phyloP scores from a whole-genome alignment of 352 stramenopile genomes.

The Peronosclerospora sorghi region DNA sequence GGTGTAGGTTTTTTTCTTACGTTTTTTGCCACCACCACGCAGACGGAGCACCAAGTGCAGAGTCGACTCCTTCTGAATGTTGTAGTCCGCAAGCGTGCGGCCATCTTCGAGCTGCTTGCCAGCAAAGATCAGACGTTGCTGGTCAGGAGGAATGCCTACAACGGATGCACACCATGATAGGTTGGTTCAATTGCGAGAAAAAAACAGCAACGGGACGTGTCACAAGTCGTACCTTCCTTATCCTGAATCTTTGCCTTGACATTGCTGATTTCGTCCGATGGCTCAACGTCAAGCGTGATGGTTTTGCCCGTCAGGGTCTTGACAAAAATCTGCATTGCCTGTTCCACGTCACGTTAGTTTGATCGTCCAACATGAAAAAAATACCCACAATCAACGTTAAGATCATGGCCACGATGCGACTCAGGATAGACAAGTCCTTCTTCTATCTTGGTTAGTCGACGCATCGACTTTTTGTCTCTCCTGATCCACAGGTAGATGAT shows the following conservation, averaged over 20 bases:
- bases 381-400: conserved; percentile 1
- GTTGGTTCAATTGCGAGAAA: too few relatives aligned
- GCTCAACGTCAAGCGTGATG: conserved; percentile 99
- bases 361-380: conserved; percentile 9
- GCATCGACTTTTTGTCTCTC: neutral
- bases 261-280: conserved; percentile 99
- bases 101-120: conserved; percentile 99
- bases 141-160: conserved; percentile 96
- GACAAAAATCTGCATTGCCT: conserved; percentile 93
- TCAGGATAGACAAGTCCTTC: too few relatives aligned
- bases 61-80: conserved; percentile 96
- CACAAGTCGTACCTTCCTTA: conserved; percentile 88
- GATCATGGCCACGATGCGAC: too few relatives aligned
- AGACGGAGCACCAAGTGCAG: conserved; percentile 96
- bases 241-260: conserved; percentile 99
- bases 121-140: conserved; percentile 99
- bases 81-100: conserved; percentile 89
- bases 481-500: neutral
- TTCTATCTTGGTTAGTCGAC: neutral
- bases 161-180: too few relatives aligned
- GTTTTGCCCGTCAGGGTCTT: conserved; percentile 97
- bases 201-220: too few relatives aligned
- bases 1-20: conserved; percentile 99
- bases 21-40: conserved; percentile 95
- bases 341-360: conserved; percentile 5